Percentiles rank a stretch among this genome's conserved stretches.
Evolutionary conservation across 2,329 filamentous ascomycete genomes (phyloP).

Genomic region (Acrocalymma vagum): DNA sequence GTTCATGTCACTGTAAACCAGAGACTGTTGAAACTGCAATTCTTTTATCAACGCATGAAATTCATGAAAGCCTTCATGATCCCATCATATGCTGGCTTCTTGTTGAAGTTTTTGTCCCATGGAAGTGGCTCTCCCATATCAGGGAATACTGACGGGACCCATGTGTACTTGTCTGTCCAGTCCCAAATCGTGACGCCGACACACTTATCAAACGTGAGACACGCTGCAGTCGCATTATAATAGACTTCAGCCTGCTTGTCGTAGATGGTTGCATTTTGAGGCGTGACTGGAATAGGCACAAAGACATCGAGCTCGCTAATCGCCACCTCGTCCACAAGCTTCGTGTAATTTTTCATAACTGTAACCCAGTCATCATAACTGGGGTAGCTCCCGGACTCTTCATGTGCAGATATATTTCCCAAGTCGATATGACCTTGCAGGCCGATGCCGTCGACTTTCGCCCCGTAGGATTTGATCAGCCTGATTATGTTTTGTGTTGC

Average conservation of each 20-base stretch:
- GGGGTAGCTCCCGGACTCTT: constrained; percentile 50
- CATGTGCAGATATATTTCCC: constrained; percentile 61
- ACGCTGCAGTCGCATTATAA: constrained; percentile 47
- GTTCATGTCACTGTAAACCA: too few species aligned
- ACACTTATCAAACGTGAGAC: constrained; percentile 46
- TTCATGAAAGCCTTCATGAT: constrained; percentile 34
- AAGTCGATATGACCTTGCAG: constrained; percentile 69
- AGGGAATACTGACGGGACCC: constrained; percentile 48
- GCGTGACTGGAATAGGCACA: constrained; percentile 55
- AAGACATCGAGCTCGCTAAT: constrained; percentile 71
- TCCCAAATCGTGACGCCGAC: constrained; percentile 59
- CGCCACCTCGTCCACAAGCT: constrained; percentile 64
- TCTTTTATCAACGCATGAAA: too few species aligned
- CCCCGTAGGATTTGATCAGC: constrained; percentile 50
- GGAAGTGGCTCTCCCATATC: constrained; percentile 47
- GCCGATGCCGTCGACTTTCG: constrained; percentile 69
- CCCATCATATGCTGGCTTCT: constrained; percentile 47
- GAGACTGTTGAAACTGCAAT: too few species aligned
- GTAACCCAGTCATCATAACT: constrained; percentile 52
- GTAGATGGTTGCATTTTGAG: constrained; percentile 50
- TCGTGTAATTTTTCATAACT: constrained; percentile 58
- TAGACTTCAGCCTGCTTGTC: constrained; percentile 63
- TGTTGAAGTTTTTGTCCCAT: constrained; percentile 40
- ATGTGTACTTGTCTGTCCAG: constrained; percentile 51
- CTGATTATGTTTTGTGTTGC: constrained; percentile 48